These are phyloP conservation scores for Fusarium annulatum DNA, from an alignment of 2,329 filamentous ascomycete species.

Conservation along the genomic window DNA sequence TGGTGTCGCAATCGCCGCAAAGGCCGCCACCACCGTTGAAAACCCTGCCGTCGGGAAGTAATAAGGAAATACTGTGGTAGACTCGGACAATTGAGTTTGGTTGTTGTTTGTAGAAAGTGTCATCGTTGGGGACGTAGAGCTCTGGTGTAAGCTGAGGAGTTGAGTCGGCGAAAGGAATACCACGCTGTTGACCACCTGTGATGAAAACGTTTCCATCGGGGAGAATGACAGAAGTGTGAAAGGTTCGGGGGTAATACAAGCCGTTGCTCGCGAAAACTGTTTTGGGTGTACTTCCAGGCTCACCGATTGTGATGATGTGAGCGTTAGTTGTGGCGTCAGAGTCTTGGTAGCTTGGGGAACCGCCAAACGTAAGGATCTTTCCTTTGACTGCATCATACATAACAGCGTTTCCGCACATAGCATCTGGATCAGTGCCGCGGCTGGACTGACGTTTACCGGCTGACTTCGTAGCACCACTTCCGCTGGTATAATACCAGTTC, in stretches of 20 bases:
- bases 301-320: conserved; percentile 61
- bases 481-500: conserved; percentile 64
- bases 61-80: conserved; percentile 19
- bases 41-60: conserved; percentile 17
- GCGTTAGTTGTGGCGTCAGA: conserved; percentile 56
- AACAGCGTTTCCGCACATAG: conserved; percentile 66
- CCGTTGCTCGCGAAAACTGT: conserved; percentile 3
- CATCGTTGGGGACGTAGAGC: conserved; percentile 9
- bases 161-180: conserved; percentile 14
- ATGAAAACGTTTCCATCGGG: conserved; percentile 61
- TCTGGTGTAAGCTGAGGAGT: conserved; percentile 20
- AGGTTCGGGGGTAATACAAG: conserved; percentile 49
- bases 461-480: conserved; percentile 32
- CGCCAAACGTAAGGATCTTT: conserved; percentile 66
- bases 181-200: conserved; percentile 52
- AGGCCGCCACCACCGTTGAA: conserved; percentile 27
- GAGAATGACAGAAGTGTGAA: conserved; percentile 59
- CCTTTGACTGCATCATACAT: conserved; percentile 70
- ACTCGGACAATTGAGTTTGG: conserved; percentile 15
- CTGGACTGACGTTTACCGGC: conserved; percentile 42
- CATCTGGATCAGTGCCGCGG: conserved; percentile 53
- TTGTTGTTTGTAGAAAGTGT: conserved; percentile 22
- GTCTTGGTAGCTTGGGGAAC: conserved; percentile 58
- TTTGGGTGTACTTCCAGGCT: not conserved
- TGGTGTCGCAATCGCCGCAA: conserved; percentile 3